phyloP scores from a whole-genome alignment of 345 rosid genomes.

The Brassica incana region DNA sequence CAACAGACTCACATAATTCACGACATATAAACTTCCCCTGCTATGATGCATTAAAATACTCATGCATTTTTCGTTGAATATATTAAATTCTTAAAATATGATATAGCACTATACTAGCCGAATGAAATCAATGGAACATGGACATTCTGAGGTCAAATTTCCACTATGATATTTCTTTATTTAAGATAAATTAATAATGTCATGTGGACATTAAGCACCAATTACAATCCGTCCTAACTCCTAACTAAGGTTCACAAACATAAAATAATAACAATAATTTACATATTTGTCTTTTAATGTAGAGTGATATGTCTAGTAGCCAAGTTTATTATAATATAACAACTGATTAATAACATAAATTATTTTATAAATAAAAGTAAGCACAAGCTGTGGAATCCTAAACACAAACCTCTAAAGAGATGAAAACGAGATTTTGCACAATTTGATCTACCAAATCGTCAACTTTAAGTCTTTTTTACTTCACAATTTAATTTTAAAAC shows the following conservation, averaged over 20 bases:
- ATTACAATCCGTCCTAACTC: conserved; percentile 25
- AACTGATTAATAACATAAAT: conserved; percentile 6
- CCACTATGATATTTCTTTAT: conserved; percentile 27
- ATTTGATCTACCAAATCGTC: conserved; percentile 38
- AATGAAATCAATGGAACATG: conserved; percentile 17
- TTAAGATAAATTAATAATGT: not conserved
- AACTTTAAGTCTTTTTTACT: conserved; percentile 39
- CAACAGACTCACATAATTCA: not conserved
- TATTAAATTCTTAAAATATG: not conserved
- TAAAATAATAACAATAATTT: not conserved
- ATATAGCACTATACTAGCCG: not conserved
- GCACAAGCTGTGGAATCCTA: conserved; percentile 41
- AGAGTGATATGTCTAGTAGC: conserved; percentile 39
- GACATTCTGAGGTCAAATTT: conserved; percentile 26
- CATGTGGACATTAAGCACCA: conserved; percentile 26
- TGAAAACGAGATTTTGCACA: conserved; percentile 24
- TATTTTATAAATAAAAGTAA: not conserved
- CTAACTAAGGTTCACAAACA: not conserved
- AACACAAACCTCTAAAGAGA: conserved; percentile 39
- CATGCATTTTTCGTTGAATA: not conserved
- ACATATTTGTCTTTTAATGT: conserved; percentile 22
- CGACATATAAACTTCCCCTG: not conserved
- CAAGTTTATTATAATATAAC: not conserved
- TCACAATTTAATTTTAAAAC: conserved; percentile 6
- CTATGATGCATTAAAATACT: not conserved